Evolutionary conservation across 2,329 filamentous ascomycete species (phyloP).

Genomic region (Aureobasidium sp.): DNA sequence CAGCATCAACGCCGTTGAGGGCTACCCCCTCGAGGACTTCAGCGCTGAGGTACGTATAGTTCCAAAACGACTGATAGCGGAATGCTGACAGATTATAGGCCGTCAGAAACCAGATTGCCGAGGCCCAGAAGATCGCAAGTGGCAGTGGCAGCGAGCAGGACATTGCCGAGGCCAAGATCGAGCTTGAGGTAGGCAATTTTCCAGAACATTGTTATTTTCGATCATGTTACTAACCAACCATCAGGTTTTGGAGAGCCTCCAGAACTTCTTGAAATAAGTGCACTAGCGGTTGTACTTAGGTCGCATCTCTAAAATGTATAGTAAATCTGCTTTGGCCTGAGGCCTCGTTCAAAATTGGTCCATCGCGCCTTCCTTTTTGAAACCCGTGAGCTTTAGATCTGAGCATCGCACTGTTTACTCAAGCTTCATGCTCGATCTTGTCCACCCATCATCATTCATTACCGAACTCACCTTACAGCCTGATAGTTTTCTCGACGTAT

Average conservation of each 20-base stretch:
- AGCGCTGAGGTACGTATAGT: constrained; percentile 60
- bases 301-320: constrained; percentile 11
- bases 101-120: constrained; percentile 80
- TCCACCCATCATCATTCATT: not conserved
- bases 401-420: no score
- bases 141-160: constrained; percentile 93
- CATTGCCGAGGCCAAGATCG: constrained; percentile 97
- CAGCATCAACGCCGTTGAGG: constrained; percentile 98
- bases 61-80: not conserved
- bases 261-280: constrained; percentile 71
- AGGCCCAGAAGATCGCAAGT: constrained; percentile 90
- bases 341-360: not conserved
- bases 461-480: not conserved
- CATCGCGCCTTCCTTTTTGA: constrained; percentile 6
- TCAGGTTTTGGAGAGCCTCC: constrained; percentile 78
- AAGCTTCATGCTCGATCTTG: not conserved
- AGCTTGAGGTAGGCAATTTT: constrained; percentile 76
- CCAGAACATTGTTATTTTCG: constrained; percentile 22
- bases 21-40: constrained; percentile 91
- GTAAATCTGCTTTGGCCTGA: constrained; percentile 23
- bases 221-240: constrained; percentile 11
- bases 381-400: not conserved
- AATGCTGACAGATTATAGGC: constrained; percentile 40
- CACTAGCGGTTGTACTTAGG: constrained; percentile 34
- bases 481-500: not conserved